Evolutionary conservation across 345 rosid genomes (phyloP).

Genomic region (Geranium rotundifolium): DNA sequence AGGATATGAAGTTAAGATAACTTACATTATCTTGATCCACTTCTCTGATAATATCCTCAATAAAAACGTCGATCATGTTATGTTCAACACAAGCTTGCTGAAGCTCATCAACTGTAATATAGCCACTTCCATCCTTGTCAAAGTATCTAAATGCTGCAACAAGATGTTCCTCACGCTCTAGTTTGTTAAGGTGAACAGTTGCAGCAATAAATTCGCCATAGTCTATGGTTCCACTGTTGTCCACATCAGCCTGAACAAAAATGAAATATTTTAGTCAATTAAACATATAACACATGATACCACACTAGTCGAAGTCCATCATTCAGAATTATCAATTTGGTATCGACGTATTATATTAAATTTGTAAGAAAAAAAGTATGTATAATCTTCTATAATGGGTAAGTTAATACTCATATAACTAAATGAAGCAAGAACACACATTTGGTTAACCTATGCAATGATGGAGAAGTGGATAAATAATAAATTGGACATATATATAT

Average conservation of each 20-base stretch:
- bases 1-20: constrained; percentile 1
- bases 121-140: constrained; percentile 93
- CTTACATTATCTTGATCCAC: constrained; percentile 97
- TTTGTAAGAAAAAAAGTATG: too few relatives aligned
- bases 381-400: too few relatives aligned
- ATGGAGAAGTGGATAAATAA: too few relatives aligned
- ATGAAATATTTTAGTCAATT: background rate
- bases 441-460: too few relatives aligned
- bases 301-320: too few relatives aligned
- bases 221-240: constrained; percentile 93
- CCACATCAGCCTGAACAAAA: constrained; percentile 72
- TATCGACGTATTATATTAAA: too few relatives aligned
- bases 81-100: constrained; percentile 94
- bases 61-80: constrained; percentile 74
- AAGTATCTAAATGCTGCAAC: constrained; percentile 89
- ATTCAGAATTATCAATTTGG: too few relatives aligned
- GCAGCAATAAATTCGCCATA: constrained; percentile 97
- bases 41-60: constrained; percentile 88
- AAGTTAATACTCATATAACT: too few relatives aligned
- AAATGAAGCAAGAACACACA: too few relatives aligned
- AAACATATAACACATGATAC: background rate
- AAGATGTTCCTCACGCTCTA: constrained; percentile 97
- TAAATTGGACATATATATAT: background rate
- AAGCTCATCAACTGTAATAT: constrained; percentile 90
- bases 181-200: constrained; percentile 81